phyloP scores from a whole-genome alignment of 768 basidiomycete genomes.

The Suillus subluteus region DNA sequence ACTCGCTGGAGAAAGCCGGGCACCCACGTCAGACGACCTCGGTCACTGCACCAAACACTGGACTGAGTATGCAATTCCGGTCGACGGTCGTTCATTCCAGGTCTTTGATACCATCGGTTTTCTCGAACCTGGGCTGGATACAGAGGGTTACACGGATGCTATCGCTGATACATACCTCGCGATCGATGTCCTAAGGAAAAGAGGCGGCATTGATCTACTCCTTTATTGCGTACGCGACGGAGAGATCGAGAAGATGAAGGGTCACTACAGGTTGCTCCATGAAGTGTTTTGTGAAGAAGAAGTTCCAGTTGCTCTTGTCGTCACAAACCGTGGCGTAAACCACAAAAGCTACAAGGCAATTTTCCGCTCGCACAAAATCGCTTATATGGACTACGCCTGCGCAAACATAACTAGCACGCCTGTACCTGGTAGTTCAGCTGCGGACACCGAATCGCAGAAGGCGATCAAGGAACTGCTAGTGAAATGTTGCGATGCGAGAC shows the following conservation, averaged over 20 bases:
- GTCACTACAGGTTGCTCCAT: slow-evolving; percentile 37
- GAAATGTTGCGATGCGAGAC: not conserved
- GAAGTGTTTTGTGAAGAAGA: slow-evolving; percentile 40
- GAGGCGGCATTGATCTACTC: slow-evolving; percentile 39
- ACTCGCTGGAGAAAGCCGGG: slow-evolving; percentile 28
- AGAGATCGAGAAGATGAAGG: slow-evolving; percentile 36
- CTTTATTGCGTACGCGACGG: slow-evolving; percentile 44
- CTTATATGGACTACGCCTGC: not conserved
- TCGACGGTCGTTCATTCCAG: slow-evolving; percentile 19
- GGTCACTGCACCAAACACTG: slow-evolving; percentile 38
- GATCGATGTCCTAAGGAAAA: slow-evolving; percentile 34
- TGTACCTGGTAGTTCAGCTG: not conserved
- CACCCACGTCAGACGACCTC: slow-evolving; percentile 32
- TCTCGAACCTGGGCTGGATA: slow-evolving; percentile 25
- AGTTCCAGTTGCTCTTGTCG: slow-evolving; percentile 40
- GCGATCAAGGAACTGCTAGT: not conserved
- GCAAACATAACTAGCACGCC: not conserved
- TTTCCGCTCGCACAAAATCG: not conserved
- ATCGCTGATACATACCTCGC: slow-evolving; percentile 37
- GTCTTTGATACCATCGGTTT: slow-evolving; percentile 41
- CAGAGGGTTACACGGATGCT: slow-evolving; percentile 21
- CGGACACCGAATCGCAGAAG: not conserved
- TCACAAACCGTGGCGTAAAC: slow-evolving; percentile 39
- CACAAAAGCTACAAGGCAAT: not conserved
- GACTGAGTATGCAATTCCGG: slow-evolving; percentile 19